Evolutionary conservation across 768 basidiomycete species (phyloP), one percentile per base, ranked within the genome.

Genomic region (Phylloporus sp.): DNA sequence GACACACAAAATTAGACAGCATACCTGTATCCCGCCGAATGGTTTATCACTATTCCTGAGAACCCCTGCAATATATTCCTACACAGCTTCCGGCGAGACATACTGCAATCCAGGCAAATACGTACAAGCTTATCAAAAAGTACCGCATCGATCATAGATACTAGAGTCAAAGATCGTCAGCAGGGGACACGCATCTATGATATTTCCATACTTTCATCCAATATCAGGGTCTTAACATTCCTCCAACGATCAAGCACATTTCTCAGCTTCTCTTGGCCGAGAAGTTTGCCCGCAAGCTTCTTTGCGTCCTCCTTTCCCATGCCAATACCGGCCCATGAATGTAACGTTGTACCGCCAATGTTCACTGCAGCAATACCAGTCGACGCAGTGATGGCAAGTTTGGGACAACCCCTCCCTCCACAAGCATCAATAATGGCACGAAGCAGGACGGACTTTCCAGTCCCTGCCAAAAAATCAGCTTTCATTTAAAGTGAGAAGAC

Each of bases 21-120:
- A 48, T 49, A 87, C 88, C 75, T 94, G 91, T 41, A 95, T 91
- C 5, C 91, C 91, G 11, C 92, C 92, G 59, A 93, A 95, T 0
- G 91, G 88, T 39, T 57, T 55, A 1, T 70, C 64, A 42, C 72
- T 78, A 18, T 74, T 64, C 40, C 88, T 75, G 15, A 91, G 40
- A 22, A 68, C 62, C 26, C 80, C 77, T 38, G 82, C 93, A 24
- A 95, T 78, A 24, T 70, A 63, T 64, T 85, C 82, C 84, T 86
- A 44, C 44, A 15, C 27, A 16, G 13, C 6, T 36, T 44, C 66
- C 60, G 64, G 76, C 65, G 24, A 1, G 16, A 44, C 73, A 72
- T 2, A 72, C 70, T 24, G 69, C 69, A 32, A 72, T 70, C 28
- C 71, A 4, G 24, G 22, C 24, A 6, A 26, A 36, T 29, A 41